Evolutionary conservation across 2,329 filamentous ascomycete species (phyloP).

Genomic region (Xylaria sp.): DNA sequence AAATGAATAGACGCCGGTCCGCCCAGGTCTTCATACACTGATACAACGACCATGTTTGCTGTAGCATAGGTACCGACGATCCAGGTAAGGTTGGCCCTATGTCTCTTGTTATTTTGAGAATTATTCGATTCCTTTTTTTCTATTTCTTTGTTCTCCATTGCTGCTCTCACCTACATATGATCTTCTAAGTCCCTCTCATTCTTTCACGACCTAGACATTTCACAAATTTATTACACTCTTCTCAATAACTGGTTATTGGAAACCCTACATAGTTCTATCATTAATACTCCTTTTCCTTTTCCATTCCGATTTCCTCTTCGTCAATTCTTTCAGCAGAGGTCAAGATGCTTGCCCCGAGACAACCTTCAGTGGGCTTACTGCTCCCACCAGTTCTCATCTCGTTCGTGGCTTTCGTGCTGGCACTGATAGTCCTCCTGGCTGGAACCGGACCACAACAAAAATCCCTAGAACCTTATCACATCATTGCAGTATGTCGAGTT

Average conservation of each 20-base stretch:
- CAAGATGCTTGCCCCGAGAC: conserved; percentile 31
- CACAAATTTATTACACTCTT: conserved; percentile 19
- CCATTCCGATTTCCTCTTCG: not conserved
- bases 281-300: not conserved
- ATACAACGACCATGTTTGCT: conserved; percentile 20
- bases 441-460: conserved; percentile 51
- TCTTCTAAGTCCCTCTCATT: not conserved
- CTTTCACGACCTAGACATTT: conserved; percentile 8
- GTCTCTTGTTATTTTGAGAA: conserved; percentile 1
- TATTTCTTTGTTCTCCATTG: conserved; percentile 24
- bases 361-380: conserved; percentile 37
- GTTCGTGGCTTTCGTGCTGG: conserved; percentile 51
- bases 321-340: conserved; percentile 16
- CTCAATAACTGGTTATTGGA: conserved; percentile 28
- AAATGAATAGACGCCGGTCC: conserved; percentile 12
- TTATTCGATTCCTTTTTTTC: not conserved
- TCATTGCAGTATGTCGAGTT: conserved; percentile 50
- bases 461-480: conserved; percentile 53
- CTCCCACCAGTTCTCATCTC: conserved; percentile 50
- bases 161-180: conserved; percentile 14
- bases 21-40: conserved; percentile 13
- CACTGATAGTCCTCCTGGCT: conserved; percentile 52
- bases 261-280: not conserved
- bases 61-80: conserved; percentile 12
- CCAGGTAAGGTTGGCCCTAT: not conserved